A percentile compares a stretch with the other conserved stretches of the same genome.
These are phyloP conservation scores for Saksenaea vasiformis DNA, from an alignment of 371 early-diverging fungal species.

Conservation along the genomic window DNA sequence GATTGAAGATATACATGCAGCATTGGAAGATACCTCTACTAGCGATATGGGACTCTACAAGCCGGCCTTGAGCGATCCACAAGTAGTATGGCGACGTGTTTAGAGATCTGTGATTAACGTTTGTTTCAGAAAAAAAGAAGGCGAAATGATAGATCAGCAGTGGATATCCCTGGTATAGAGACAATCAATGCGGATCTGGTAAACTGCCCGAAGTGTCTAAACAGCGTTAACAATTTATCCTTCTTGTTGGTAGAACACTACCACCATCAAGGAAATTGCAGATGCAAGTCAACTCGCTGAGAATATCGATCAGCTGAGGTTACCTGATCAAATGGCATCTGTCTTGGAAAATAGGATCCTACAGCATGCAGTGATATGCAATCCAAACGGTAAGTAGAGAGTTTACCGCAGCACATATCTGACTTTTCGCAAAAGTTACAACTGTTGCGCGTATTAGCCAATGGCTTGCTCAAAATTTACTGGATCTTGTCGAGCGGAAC, in stretches of 20 bases:
- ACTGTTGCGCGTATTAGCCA: constrained; percentile 45
- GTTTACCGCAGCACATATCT: background rate
- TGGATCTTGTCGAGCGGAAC: constrained; percentile 41
- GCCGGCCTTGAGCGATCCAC: constrained; percentile 1
- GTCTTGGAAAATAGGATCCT: constrained; percentile 48
- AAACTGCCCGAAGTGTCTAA: background rate
- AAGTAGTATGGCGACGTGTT: background rate
- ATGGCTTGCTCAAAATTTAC: constrained; percentile 49
- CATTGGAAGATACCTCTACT: constrained; percentile 23
- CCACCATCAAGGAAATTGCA: constrained; percentile 15
- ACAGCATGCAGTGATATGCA: constrained; percentile 49
- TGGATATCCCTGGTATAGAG: background rate
- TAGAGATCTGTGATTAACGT: background rate
- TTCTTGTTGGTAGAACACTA: constrained; percentile 6
- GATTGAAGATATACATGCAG: constrained; percentile 28
- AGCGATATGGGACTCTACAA: constrained; percentile 1
- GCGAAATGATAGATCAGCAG: background rate
- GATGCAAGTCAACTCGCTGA: constrained; percentile 27
- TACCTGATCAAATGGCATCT: constrained; percentile 49
- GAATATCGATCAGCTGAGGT: constrained; percentile 38
- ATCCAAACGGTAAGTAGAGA: constrained; percentile 25
- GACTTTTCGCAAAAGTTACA: constrained; percentile 15
- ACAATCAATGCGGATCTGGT: constrained; percentile 11
- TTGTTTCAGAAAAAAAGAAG: background rate
- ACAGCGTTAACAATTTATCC: background rate